Conservation (phyloP, 257 asterid genomes). For the Craterostigma plantagineum region DNA sequence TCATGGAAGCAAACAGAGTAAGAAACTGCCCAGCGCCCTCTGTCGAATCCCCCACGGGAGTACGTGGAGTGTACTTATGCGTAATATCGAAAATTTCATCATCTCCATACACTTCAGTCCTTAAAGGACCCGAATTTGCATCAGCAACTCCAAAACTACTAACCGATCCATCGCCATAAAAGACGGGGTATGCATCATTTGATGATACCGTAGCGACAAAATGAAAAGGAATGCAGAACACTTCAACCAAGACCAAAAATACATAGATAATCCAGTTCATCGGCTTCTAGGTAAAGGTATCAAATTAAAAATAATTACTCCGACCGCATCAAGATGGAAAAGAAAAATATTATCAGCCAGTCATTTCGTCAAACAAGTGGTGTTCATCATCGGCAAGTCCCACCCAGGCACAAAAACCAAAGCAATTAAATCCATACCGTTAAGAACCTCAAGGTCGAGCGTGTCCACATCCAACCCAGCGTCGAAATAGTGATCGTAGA, state of each 20-base stretch:
- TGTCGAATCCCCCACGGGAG: slow-evolving; percentile 32
- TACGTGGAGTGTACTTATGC: slow-evolving; percentile 36
- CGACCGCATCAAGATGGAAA: too few species aligned
- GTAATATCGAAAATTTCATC: slow-evolving; percentile 60
- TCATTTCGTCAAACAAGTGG: neutral
- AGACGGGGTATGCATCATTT: slow-evolving; percentile 33
- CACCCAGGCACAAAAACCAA: neutral
- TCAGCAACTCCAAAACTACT: slow-evolving; percentile 13
- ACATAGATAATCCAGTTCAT: too few species aligned
- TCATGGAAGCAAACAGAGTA: slow-evolving; percentile 43
- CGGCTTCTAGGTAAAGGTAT: too few species aligned
- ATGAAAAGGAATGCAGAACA: neutral
- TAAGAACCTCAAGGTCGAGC: slow-evolving; percentile 80
- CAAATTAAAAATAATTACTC: too few species aligned
- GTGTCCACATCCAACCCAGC: slow-evolving; percentile 93
- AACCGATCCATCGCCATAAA: slow-evolving; percentile 22
- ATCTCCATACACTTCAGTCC: slow-evolving; percentile 25
- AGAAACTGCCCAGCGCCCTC: slow-evolving; percentile 45
- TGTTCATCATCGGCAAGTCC: neutral
- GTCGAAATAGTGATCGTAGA: slow-evolving; percentile 61
- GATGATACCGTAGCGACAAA: slow-evolving; percentile 11
- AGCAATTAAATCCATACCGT: slow-evolving; percentile 26
- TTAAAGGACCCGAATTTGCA: slow-evolving; percentile 18
- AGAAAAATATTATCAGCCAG: neutral
- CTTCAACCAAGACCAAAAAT: too few species aligned